Conservation (phyloP, 192 early-diverging fungal genomes). For the Linnemannia zychae region DNA sequence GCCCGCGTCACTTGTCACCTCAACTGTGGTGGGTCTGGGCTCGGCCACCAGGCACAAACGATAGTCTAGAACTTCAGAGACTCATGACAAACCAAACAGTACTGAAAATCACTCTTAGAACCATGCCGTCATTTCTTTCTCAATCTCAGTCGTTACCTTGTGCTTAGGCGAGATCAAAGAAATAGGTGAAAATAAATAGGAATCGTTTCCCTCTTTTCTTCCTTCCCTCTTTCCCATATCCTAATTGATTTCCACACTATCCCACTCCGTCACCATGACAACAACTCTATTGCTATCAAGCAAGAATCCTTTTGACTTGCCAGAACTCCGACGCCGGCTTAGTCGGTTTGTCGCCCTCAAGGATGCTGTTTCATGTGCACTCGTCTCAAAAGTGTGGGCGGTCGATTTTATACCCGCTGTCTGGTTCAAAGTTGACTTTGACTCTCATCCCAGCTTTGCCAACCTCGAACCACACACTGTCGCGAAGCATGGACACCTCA, state of each 20-base stretch:
- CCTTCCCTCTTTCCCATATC: neutral
- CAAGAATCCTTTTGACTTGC: neutral
- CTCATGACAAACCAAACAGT: too few species aligned
- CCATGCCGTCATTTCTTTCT: too few species aligned
- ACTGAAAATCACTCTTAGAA: too few species aligned
- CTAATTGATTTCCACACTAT: neutral
- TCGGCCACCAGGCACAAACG: constrained; percentile 4
- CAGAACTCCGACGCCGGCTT: neutral
- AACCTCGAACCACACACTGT: neutral
- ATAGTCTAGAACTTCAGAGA: too few species aligned
- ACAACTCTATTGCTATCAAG: too few species aligned
- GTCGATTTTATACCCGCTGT: neutral
- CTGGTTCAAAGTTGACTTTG: constrained; percentile 11
- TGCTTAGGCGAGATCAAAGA: too few species aligned
- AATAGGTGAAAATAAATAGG: too few species aligned
- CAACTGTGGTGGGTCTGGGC: neutral
- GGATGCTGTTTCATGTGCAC: too few species aligned
- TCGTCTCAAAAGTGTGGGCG: constrained; percentile 10
- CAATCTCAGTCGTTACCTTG: too few species aligned
- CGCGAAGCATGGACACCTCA: neutral
- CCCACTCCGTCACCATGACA: neutral
- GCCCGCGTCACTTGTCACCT: neutral
- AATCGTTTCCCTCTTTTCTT: neutral
- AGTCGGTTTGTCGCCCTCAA: neutral
- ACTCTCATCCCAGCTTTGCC: neutral